phyloP scores from a whole-genome alignment of 2,329 filamentous ascomycete species.

The Exophiala mesophila region DNA sequence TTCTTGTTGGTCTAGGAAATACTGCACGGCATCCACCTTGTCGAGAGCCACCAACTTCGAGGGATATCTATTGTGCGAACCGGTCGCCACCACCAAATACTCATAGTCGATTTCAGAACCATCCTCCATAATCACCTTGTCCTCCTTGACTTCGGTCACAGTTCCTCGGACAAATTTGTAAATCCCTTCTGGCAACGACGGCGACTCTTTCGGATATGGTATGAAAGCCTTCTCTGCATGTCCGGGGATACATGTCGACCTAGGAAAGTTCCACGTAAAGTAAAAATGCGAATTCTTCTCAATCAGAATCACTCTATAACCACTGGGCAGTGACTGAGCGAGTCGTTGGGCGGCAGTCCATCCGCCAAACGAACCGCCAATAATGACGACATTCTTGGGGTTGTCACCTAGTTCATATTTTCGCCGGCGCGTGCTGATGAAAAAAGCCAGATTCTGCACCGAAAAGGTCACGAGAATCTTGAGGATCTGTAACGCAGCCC shows the following conservation, averaged over 20 bases:
- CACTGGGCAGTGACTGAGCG: slow-evolving; percentile 44
- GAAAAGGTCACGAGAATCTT: slow-evolving; percentile 9
- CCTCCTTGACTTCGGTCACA: slow-evolving; percentile 36
- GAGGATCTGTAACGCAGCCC: not conserved
- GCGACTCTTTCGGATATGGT: slow-evolving; percentile 48
- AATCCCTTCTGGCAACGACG: slow-evolving; percentile 32
- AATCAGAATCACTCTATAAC: slow-evolving; percentile 52
- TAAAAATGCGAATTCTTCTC: slow-evolving; percentile 60
- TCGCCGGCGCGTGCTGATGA: slow-evolving; percentile 6
- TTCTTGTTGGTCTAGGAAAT: slow-evolving; percentile 21
- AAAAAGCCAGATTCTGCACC: not conserved
- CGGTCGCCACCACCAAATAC: slow-evolving; percentile 56
- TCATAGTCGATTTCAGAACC: slow-evolving; percentile 49
- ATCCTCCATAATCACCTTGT: slow-evolving; percentile 39
- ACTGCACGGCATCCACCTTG: slow-evolving; percentile 11
- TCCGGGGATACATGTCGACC: slow-evolving; percentile 53
- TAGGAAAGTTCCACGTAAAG: slow-evolving; percentile 56
- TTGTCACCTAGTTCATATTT: slow-evolving; percentile 14
- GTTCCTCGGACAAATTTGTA: slow-evolving; percentile 41
- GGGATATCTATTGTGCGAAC: slow-evolving; percentile 33
- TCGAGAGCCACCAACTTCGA: slow-evolving; percentile 9
- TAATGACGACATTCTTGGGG: slow-evolving; percentile 24
- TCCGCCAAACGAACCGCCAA: slow-evolving; percentile 57
- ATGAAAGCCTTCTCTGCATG: slow-evolving; percentile 58
- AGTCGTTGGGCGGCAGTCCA: slow-evolving; percentile 47